These are phyloP conservation scores for Coniferiporia weirii DNA, from an alignment of 1,284 basidiomycete species.

Conservation along the genomic window DNA sequence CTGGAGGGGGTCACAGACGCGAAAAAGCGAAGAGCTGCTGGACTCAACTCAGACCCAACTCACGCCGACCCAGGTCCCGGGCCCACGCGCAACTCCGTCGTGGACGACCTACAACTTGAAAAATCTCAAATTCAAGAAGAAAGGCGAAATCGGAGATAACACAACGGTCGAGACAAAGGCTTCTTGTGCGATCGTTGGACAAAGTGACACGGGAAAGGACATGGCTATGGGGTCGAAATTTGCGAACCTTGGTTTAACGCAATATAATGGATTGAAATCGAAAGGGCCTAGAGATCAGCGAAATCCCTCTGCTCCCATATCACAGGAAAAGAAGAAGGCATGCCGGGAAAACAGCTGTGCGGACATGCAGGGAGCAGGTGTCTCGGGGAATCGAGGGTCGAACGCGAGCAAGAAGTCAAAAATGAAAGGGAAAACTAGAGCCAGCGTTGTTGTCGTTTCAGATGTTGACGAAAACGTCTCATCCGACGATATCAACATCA, in stretches of 20 bases:
- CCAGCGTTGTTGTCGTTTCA: not conserved
- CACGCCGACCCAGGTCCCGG: not conserved
- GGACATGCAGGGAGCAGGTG: not conserved
- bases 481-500: constrained; percentile 8
- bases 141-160: not conserved
- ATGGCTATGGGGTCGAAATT: not conserved
- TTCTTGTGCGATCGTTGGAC: not conserved
- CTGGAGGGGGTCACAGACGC: not conserved
- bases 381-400: not conserved
- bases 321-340: no score
- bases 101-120: not conserved
- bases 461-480: not conserved
- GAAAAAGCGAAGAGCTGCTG: not conserved
- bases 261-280: not conserved
- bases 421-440: not conserved
- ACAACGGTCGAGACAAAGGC: not conserved
- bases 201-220: not conserved
- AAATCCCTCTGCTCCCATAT: not conserved
- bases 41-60: not conserved
- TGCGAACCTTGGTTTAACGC: constrained; percentile 1
- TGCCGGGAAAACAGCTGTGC: not conserved
- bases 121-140: not conserved
- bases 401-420: not conserved
- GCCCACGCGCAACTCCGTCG: not conserved
- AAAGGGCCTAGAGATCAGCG: not conserved